Evolutionary conservation across 1,284 basidiomycete species (phyloP), one percentile per base, ranked within the genome.

Genomic region (Microbotryum scabiosae): DNA sequence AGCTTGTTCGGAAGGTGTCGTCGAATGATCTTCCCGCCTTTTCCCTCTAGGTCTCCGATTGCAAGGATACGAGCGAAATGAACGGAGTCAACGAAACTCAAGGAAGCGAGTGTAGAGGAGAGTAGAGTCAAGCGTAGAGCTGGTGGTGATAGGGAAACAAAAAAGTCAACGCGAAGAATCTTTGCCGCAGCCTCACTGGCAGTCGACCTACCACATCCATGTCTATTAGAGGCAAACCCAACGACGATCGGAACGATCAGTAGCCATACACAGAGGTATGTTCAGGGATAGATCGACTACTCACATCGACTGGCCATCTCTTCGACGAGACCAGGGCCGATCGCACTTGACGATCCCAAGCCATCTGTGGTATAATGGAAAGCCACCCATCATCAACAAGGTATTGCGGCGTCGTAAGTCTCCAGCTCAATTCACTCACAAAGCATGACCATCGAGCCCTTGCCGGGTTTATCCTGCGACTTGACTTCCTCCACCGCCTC

Each of bases 291-390:
- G 18, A 25, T 2, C 7, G 3, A 9, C 30, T 16, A 54, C 67
- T 46, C 26, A 68, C 64, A 78, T 21, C 74, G 64, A 41, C 83
- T 82, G 5, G 90, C 88, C 57, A 97, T 75, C 72, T 90, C 81
- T n/a, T 83, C 84, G 12, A 97, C 86, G 74, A 98, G 84, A n/a
- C 83, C 82, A 2, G 90, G 88, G 4, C 93, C 94, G 10, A 90
- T 86, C 4, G 85, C 84, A 64, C 87, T 94, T 57, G 87, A 89
- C 51, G 85, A 83, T 21, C 93, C 92, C 16, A 97, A 78, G 62
- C 93, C 93, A 32, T 70, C 69, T 59, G 59, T 23, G 10, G 20
- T 25, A 28, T 30, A 50, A 30, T 10, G 21, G n/a, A 41, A 2
- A 25, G 46, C 23, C 16, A 10, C 10, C 28, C 32, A 32, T 7